These are phyloP conservation scores for Sporothrix luriei DNA, from an alignment of 2,329 filamentous ascomycete species.

Conservation along the genomic window DNA sequence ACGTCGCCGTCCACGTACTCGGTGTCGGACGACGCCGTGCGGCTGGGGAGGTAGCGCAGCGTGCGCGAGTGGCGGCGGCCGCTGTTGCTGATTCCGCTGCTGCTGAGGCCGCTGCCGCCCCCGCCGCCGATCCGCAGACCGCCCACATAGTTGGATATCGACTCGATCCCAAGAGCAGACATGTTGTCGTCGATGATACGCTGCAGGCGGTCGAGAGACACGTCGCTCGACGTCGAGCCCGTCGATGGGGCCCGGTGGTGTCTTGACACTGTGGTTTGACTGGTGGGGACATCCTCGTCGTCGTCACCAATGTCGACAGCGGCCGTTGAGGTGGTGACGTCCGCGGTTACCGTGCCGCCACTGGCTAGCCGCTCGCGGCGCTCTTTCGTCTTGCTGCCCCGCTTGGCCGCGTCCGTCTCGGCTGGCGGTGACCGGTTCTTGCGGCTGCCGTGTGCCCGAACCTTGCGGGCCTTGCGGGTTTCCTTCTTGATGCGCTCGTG, in stretches of 20 bases:
- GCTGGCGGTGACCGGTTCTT: conserved; percentile 48
- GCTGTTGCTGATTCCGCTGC: conserved; percentile 29
- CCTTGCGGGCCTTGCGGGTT: conserved; percentile 54
- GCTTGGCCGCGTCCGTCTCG: conserved; percentile 37
- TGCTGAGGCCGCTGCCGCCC: not conserved
- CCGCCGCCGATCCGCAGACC: not conserved
- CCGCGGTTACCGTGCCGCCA: not conserved
- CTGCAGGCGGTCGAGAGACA: conserved; percentile 79
- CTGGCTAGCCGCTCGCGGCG: conserved; percentile 39
- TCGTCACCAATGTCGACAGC: conserved; percentile 7
- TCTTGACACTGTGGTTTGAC: conserved; percentile 36
- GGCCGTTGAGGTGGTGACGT: not conserved
- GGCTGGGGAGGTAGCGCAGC: conserved; percentile 47
- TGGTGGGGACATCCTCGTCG: conserved; percentile 32
- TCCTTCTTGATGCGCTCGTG: conserved; percentile 72
- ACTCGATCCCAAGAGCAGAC: conserved; percentile 54
- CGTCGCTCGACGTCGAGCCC: conserved; percentile 66
- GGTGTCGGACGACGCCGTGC: conserved; percentile 74
- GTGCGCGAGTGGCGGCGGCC: conserved; percentile 42
- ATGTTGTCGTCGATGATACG: conserved; percentile 73
- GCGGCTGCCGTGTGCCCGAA: conserved; percentile 43
- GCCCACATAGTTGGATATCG: conserved; percentile 17
- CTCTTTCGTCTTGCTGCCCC: conserved; percentile 39
- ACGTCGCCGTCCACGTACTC: conserved; percentile 81
- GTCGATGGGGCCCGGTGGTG: conserved; percentile 56